Conservation (phyloP, 768 basidiomycete species). For the Tephrocybe sp. region DNA sequence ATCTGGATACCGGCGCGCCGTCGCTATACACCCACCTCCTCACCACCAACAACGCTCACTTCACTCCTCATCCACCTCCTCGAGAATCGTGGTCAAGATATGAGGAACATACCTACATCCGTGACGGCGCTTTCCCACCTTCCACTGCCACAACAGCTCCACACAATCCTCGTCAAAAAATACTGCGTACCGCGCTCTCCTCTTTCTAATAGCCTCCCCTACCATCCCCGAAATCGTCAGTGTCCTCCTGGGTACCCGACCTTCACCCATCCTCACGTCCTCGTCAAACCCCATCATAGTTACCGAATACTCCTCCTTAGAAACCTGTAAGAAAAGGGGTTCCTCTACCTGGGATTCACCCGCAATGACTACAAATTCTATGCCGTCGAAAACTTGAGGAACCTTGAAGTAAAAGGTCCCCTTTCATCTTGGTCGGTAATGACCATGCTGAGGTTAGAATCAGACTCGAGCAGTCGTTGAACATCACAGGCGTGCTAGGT, state of each 20-base stretch:
- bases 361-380: background rate
- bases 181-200: background rate
- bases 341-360: background rate
- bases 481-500: background rate
- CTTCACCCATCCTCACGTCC: background rate
- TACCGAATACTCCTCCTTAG: no score
- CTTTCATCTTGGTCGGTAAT: background rate
- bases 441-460: background rate
- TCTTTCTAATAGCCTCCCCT: conserved; percentile 2
- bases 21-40: background rate
- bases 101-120: background rate
- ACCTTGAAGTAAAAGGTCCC: background rate
- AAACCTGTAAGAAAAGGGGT: background rate
- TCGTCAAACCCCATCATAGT: background rate
- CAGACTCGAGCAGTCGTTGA: background rate
- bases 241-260: background rate
- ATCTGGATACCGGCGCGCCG: background rate
- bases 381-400: background rate
- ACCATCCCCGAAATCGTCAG: conserved; percentile 6
- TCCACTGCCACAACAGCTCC: background rate
- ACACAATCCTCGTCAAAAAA: background rate
- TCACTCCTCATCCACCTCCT: conserved; percentile 6
- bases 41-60: background rate
- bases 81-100: background rate
- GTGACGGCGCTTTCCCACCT: no score